Base-by-base conservation (phyloP, 768 basidiomycete genomes). In the Lepiota brunneoincarnata region DNA sequence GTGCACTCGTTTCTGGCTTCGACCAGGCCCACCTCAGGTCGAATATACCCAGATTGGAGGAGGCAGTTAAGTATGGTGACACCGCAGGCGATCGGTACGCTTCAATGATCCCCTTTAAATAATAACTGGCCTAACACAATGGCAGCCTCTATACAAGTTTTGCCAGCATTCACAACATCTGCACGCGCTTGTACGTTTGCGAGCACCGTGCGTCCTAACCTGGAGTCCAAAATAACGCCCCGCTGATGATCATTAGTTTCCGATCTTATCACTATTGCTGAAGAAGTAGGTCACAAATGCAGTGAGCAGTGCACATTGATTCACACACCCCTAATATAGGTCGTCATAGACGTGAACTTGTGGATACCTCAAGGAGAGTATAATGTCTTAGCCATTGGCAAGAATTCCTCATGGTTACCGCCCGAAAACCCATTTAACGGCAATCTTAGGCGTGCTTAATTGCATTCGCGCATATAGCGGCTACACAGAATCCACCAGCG, bases 401-500 rank as follows among this genome's bases (percentile, higher is more conserved):
- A 11, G 70, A 37, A 11, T 45, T 51, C n/a, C 36, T 11, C 35
- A 12, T 17, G 31, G 31, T 50, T 28, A 56, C 18, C 38, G 38
- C 20, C 40, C 36, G 5, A 48, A 11, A 7, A 35, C 18, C 21
- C 12, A 7, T 37, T 31, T 37, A 23, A 51, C 21, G 17, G 17
- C 34, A 55, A 5, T 51, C 44, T 44, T 45, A 82, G 84, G 77
- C 37, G 67, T 81, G n/a, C 63, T 86, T 39, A 87, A 82, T 55
- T 84, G 80, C 56, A 75, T 87, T 48, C 81, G 85, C 35, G 85
- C 81, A 2, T 66, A 87, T 14, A 83, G 80, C 11, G 87, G 87
- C 24, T 77, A 79, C 55, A 88, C 86, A 0, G 59, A 70, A 51
- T 73, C 76, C 1, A 63, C 69, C 2, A 78, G 79, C 0, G 70